A percentile compares a stretch with the other conserved stretches of the same genome.
These are phyloP conservation scores for Pyrenochaeta sp. DNA, from an alignment of 2,329 filamentous ascomycete genomes.

Conservation along the genomic window DNA sequence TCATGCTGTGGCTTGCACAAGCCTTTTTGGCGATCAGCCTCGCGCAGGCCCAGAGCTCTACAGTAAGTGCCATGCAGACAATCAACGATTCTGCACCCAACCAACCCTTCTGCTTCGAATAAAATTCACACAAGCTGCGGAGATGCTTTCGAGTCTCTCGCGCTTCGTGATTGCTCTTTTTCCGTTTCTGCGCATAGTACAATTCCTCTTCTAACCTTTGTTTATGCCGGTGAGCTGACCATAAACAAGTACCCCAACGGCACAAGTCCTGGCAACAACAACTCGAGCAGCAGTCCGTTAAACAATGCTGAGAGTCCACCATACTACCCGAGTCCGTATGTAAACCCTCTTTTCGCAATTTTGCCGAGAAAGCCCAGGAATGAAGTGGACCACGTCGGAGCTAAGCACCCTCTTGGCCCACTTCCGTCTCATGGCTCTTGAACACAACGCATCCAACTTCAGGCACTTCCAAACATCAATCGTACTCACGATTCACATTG, in stretches of 20 bases:
- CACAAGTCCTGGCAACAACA: slow-evolving; percentile 30
- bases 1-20: slow-evolving; percentile 47
- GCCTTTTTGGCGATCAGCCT: slow-evolving; percentile 42
- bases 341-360: no score
- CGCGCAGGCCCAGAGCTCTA: slow-evolving; percentile 32
- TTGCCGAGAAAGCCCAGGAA: no score
- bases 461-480: background rate
- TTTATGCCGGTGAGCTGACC: slow-evolving; percentile 35
- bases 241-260: slow-evolving; percentile 40
- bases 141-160: slow-evolving; percentile 30
- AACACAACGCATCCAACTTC: background rate
- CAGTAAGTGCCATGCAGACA: slow-evolving; percentile 35
- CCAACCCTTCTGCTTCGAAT: slow-evolving; percentile 16
- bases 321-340: slow-evolving; percentile 77
- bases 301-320: slow-evolving; percentile 62
- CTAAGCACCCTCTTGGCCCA: no score
- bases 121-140: slow-evolving; percentile 26
- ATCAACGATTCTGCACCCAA: slow-evolving; percentile 14
- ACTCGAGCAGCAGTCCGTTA: slow-evolving; percentile 24
- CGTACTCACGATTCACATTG: slow-evolving; percentile 7
- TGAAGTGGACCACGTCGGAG: no score
- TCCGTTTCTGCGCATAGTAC: slow-evolving; percentile 39
- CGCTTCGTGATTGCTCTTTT: slow-evolving; percentile 37
- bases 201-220: slow-evolving; percentile 21
- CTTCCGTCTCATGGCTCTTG: background rate